Percentiles rank a stretch among this genome's conserved stretches.
These are phyloP conservation scores for Pythium brachiatum DNA, from an alignment of 352 stramenopile genomes.

Conservation along the genomic window DNA sequence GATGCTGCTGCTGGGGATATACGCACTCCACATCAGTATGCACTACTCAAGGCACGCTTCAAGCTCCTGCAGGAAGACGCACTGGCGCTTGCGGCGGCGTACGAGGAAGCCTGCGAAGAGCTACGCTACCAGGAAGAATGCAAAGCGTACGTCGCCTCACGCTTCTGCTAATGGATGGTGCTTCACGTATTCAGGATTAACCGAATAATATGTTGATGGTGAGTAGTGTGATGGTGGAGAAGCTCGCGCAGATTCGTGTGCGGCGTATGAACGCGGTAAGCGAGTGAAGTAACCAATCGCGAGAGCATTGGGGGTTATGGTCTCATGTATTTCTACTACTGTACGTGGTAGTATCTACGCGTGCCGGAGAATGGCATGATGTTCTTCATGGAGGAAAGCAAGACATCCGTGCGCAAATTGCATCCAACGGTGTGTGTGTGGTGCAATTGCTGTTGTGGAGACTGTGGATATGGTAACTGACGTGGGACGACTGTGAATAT, in stretches of 20 bases:
- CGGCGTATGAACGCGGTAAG: constrained; percentile 41
- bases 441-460: not conserved
- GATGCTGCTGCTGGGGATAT: not conserved
- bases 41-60: constrained; percentile 33
- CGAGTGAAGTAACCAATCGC: constrained; percentile 1
- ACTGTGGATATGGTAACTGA: not conserved
- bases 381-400: constrained; percentile 38
- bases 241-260: constrained; percentile 45
- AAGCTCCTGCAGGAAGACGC: constrained; percentile 35
- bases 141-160: constrained; percentile 35
- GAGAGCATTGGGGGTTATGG: too few relatives aligned
- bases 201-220: too few relatives aligned
- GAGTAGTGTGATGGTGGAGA: constrained; percentile 39
- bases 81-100: constrained; percentile 31
- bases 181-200: too few relatives aligned
- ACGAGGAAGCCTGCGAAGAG: constrained; percentile 35
- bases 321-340: too few relatives aligned
- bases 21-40: constrained; percentile 13
- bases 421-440: constrained; percentile 28
- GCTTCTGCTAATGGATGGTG: too few relatives aligned
- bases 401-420: constrained; percentile 16
- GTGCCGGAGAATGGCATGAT: constrained; percentile 31
- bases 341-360: constrained; percentile 30
- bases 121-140: constrained; percentile 37
- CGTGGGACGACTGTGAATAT: too few relatives aligned